These are phyloP conservation scores for Microcyclosporella mali DNA, from an alignment of 2,329 filamentous ascomycete genomes.

Conservation along the genomic window DNA sequence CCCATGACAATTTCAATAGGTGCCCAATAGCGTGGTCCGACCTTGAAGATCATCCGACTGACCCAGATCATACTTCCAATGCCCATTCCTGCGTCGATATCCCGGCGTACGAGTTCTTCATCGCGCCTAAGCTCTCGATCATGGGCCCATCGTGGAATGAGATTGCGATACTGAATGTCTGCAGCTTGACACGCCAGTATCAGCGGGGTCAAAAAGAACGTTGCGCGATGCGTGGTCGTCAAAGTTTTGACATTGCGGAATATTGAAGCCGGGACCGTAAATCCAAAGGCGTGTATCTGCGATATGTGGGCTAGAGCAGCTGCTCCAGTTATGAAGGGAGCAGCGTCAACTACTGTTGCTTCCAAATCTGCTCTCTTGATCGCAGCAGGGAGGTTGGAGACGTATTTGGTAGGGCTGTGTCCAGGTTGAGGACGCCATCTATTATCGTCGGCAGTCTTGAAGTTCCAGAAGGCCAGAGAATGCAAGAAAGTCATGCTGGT, in stretches of 20 bases:
- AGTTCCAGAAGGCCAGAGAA: conserved; percentile 29
- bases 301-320: conserved; percentile 23
- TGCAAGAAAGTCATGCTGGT: conserved; percentile 13
- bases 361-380: conserved; percentile 23
- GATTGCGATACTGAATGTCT: conserved; percentile 23
- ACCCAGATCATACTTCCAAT: conserved; percentile 22
- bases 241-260: conserved; percentile 27
- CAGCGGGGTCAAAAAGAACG: conserved; percentile 17
- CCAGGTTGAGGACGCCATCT: conserved; percentile 26
- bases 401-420: conserved; percentile 14
- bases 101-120: conserved; percentile 27
- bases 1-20: conserved; percentile 28
- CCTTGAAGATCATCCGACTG: conserved; percentile 18
- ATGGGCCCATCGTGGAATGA: conserved; percentile 28
- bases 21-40: conserved; percentile 23
- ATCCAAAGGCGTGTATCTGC: conserved; percentile 25
- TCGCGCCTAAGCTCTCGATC: conserved; percentile 27
- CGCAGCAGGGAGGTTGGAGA: conserved; percentile 19
- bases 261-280: conserved; percentile 23
- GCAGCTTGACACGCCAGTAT: conserved; percentile 22
- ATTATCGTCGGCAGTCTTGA: conserved; percentile 25
- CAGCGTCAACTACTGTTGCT: conserved; percentile 26
- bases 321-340: conserved; percentile 25
- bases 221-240: conserved; percentile 23
- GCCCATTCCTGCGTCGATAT: conserved; percentile 28